phyloP scores from a whole-genome alignment of 441 rosid species.

The Manihot esculenta region DNA sequence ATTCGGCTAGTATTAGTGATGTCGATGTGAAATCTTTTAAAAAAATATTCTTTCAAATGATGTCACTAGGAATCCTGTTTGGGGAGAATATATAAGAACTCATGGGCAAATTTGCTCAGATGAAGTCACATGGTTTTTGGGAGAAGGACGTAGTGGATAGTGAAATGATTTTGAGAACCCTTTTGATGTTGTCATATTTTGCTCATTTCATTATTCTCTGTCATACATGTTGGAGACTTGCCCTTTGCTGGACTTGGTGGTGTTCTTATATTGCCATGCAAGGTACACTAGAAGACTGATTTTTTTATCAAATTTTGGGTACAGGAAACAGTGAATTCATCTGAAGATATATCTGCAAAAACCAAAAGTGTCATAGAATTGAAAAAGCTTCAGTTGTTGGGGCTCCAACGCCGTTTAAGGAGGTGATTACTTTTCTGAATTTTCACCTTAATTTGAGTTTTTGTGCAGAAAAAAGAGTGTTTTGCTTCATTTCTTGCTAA shows the following conservation, averaged over 20 bases:
- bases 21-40: neutral
- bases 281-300: conserved; percentile 13
- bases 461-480: conserved; percentile 1
- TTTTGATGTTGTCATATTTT: neutral
- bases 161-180: conserved; percentile 3
- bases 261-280: conserved; percentile 13
- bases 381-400: conserved; percentile 86
- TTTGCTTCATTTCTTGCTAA: neutral
- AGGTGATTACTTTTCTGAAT: conserved; percentile 43
- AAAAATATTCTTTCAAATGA: neutral
- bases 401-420: conserved; percentile 78
- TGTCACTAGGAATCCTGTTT: neutral
- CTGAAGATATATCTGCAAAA: conserved; percentile 85
- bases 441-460: neutral
- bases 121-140: neutral
- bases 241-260: conserved; percentile 4
- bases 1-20: neutral
- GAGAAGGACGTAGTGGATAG: neutral
- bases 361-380: conserved; percentile 92
- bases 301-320: conserved; percentile 12
- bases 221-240: conserved; percentile 8
- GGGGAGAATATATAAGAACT: neutral
- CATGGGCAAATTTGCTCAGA: neutral
- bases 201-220: neutral
- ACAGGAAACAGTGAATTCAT: conserved; percentile 81